Percentiles rank a stretch among this genome's conserved stretches.
phyloP scores from a whole-genome alignment of 106 monocot species.

The Posidonia australis region DNA sequence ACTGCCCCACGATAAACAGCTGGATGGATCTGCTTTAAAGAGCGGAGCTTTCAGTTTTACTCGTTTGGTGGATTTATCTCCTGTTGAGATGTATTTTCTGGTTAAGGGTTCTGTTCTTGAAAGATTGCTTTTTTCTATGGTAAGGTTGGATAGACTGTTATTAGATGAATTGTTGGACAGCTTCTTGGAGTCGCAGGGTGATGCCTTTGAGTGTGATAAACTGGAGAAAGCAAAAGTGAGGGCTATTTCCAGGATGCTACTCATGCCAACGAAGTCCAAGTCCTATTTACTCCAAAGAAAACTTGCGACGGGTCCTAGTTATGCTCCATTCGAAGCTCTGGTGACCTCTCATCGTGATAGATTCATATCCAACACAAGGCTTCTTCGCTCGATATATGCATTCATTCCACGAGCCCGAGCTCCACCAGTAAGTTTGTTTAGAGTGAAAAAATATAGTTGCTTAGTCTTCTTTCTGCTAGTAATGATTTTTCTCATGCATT shows the following conservation, averaged over 20 bases:
- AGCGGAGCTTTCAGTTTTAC: slow-evolving; percentile 78
- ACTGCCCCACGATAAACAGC: slow-evolving; percentile 17
- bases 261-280: slow-evolving; percentile 58
- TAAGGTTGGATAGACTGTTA: slow-evolving; percentile 36
- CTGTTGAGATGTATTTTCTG: slow-evolving; percentile 62
- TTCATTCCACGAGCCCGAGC: slow-evolving; percentile 79
- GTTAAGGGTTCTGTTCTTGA: slow-evolving; percentile 64
- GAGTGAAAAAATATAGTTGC: neutral
- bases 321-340: slow-evolving; percentile 56
- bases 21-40: neutral
- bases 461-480: neutral
- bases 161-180: slow-evolving; percentile 47
- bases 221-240: slow-evolving; percentile 42
- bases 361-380: slow-evolving; percentile 46
- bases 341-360: slow-evolving; percentile 69
- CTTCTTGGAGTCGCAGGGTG: slow-evolving; percentile 45
- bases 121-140: slow-evolving; percentile 46
- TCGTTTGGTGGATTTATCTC: slow-evolving; percentile 72
- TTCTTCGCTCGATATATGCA: slow-evolving; percentile 69
- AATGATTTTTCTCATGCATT: neutral
- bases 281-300: slow-evolving; percentile 43
- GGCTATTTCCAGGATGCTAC: slow-evolving; percentile 62
- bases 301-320: slow-evolving; percentile 39
- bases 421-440: slow-evolving; percentile 55
- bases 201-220: slow-evolving; percentile 19